Evolutionary conservation across 148 eudicot species (phyloP), one percentile per base, ranked within the genome.

Genomic region (Talinum fruticosum): DNA sequence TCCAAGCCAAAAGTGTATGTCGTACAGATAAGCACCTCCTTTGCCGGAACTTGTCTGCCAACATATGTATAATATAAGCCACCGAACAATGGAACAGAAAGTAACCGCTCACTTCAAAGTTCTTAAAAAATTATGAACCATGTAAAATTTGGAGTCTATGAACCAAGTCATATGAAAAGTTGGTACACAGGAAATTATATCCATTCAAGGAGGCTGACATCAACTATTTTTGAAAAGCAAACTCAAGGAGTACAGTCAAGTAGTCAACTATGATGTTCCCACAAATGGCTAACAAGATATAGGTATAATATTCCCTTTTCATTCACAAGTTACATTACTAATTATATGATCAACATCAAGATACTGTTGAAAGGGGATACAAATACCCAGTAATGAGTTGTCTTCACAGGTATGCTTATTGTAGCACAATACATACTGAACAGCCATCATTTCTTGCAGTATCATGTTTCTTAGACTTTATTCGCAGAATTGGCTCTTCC

Each of bases 1-100:
- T 71, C 99, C 99, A 64, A 96, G 95, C 99, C 99, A 96, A 83
- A 91, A 96, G 87, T 96, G 98, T 76, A 93, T 89, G 87, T 96
- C 99, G 76, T 84, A 91, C 49, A 86, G 71, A 86, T 90, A 96
- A 59, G 97, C 92, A 65, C 99, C 99, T 76, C 99, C 99, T 81
- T 76, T 91, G 35, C 99, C 98, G 76, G 90, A 81, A 86, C 79
- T 84, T 73, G 97, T 91, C 98, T 93, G 86, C 85, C 85, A 51
- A 80, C n/a, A 73, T 32, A 59, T 26, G 76, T 67, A 69, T 74
- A 21, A 69, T 29, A 45, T 71, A 51, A 67, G 26, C 37, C 67
- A 19, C 69, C 33, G 75, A 32, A 51, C 69, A 36, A 81, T 41
- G 41, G 26, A 47, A 33, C 33, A 67, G 29, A 72, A 45, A 24